Base-by-base conservation (phyloP, 208 protist species). In the Naegleria gruberi region DNA sequence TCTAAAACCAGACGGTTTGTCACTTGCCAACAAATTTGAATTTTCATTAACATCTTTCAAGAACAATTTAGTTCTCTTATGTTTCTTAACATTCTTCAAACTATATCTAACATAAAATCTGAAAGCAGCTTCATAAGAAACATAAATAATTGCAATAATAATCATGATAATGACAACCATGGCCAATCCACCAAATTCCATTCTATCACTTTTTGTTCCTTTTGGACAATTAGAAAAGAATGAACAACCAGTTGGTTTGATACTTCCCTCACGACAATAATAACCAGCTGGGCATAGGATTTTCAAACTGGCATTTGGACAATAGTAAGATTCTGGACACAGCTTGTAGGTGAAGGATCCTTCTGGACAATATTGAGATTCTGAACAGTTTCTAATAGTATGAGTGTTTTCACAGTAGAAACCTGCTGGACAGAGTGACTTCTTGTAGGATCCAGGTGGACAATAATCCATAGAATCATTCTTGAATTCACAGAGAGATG, bases 281-380 rank as follows among this genome's bases (percentile, higher is more conserved):
- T 73, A 90, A 19, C 90, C 90, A 15, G 15, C 4, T 6, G 90
- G 90, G 43, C 90, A 91, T 19, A n/a, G 8, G 10, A 90, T 55
- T 40, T 42, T 42, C 37, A 81, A 15, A 45, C 7, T 51, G 0
- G 87, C 34, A 17, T 47, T 90, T 46, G 82, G 87, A 89, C 90
- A 91, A 46, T 91, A 91, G 44, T 51, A 90, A 40, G 88, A 88
- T 37, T 37, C 88, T 3, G 90, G 90, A 82, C 90, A 91, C 8
- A 83, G 55, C 41, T 90, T 19, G 12, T 87, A 77, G 0, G 89
- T 47, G n/a, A 37, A 55, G 37, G 41, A 43, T 30, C 90, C 90
- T 90, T 91, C 46, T 3, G 90, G 89, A 41, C 74, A 82, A 34
- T 82, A 82, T 82, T 82, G 34, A 43, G 34, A 40, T 3, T 10